A percentile compares a stretch with the other conserved stretches of the same genome.
Evolutionary conservation across 2,329 filamentous ascomycete genomes (phyloP).

Genomic region (Amphichorda felina): DNA sequence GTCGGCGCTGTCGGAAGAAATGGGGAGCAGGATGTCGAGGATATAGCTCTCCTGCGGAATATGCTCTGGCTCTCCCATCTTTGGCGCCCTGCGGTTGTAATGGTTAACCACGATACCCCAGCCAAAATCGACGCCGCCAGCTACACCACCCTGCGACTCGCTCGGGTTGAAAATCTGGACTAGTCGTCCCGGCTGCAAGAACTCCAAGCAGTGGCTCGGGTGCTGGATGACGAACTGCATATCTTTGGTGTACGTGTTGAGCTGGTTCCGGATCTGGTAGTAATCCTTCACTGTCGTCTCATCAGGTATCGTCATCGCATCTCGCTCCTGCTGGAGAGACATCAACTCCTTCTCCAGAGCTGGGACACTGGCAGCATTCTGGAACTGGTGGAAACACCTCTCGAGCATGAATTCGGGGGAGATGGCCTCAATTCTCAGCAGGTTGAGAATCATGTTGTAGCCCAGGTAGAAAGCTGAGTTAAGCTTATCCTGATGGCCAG

Average conservation of each 20-base stretch:
- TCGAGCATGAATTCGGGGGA: constrained; percentile 99
- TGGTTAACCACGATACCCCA: constrained; percentile 86
- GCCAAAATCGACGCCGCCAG: constrained; percentile 58
- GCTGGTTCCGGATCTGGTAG: constrained; percentile 76
- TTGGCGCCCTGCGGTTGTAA: constrained; percentile 50
- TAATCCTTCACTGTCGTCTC: constrained; percentile 89
- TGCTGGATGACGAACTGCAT: constrained; percentile 89
- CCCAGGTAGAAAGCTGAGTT: constrained; percentile 97
- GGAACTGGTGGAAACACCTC: constrained; percentile 95
- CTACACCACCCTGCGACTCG: constrained; percentile 26
- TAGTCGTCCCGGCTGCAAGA: constrained; percentile 76
- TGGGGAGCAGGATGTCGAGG: constrained; percentile 66
- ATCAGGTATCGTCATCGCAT: constrained; percentile 67
- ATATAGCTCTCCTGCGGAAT: constrained; percentile 67
- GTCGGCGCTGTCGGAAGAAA: constrained; percentile 37
- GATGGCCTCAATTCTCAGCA: constrained; percentile 96
- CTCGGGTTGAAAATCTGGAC: constrained; percentile 70
- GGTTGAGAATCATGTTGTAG: constrained; percentile 98
- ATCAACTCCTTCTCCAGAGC: constrained; percentile 73
- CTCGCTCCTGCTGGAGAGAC: constrained; percentile 63
- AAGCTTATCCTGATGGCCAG: constrained; percentile 90
- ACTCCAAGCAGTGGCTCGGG: constrained; percentile 74
- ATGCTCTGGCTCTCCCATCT: constrained; percentile 55
- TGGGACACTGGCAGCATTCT: constrained; percentile 82
- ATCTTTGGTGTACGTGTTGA: constrained; percentile 74